Evolutionary conservation across 1,284 basidiomycete species (phyloP).

Genomic region (Termitomyces sp.): DNA sequence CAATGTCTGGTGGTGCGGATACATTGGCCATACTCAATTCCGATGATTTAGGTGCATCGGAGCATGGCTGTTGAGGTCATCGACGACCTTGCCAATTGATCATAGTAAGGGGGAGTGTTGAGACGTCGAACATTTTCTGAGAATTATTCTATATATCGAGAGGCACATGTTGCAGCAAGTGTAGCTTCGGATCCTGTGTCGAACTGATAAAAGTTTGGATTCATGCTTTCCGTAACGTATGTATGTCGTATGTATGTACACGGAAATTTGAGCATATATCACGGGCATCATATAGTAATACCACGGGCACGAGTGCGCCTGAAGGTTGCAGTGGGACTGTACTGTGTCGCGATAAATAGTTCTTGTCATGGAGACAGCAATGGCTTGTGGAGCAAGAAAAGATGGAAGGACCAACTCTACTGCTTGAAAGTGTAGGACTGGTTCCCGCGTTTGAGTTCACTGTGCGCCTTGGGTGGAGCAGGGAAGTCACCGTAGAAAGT

Average conservation of each 20-base stretch:
- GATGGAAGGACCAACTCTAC: conserved; percentile 7
- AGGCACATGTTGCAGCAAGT: conserved; percentile 1
- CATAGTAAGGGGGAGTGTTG: background rate
- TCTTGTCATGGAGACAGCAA: background rate
- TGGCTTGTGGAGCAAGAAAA: background rate
- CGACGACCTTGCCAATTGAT: conserved; percentile 8
- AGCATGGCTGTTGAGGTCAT: conserved; percentile 7
- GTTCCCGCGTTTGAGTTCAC: conserved; percentile 66
- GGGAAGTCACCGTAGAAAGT: conserved; percentile 56
- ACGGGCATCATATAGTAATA: background rate
- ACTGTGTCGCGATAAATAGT: background rate
- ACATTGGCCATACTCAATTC: background rate
- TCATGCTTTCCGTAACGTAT: background rate
- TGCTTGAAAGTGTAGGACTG: conserved; percentile 66
- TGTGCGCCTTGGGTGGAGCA: conserved; percentile 61
- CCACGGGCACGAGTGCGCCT: background rate
- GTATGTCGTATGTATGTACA: background rate
- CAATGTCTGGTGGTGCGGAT: conserved; percentile 27
- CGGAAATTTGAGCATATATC: background rate
- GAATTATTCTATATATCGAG: conserved; percentile 10
- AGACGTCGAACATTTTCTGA: background rate
- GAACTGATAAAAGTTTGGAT: background rate
- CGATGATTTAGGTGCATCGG: background rate
- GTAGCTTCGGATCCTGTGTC: background rate
- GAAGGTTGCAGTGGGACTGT: background rate